phyloP scores from a whole-genome alignment of 2,329 filamentous ascomycete species.

The Fusarium haematococcum region DNA sequence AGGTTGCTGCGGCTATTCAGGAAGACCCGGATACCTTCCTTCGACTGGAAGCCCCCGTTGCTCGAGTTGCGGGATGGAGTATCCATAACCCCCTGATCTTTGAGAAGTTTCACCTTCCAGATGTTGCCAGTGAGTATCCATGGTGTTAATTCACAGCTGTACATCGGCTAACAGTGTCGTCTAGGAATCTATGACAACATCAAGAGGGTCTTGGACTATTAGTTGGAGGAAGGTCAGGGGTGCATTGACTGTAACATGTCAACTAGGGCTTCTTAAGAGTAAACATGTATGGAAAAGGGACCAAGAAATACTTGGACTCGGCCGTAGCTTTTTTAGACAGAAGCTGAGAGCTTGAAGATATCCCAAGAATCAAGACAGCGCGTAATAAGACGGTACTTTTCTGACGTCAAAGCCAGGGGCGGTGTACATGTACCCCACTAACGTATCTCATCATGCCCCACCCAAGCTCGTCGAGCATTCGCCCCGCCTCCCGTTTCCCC shows the following conservation, averaged over 20 bases:
- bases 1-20: constrained; percentile 89
- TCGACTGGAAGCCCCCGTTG: constrained; percentile 85
- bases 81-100: constrained; percentile 84
- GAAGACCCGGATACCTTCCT: constrained; percentile 82
- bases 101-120: constrained; percentile 85
- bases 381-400: constrained; percentile 12
- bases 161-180: constrained; percentile 15
- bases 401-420: not conserved
- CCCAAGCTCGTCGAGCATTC: constrained; percentile 32
- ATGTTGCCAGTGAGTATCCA: constrained; percentile 81
- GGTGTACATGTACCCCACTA: constrained; percentile 21
- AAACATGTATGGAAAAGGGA: not conserved
- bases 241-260: not conserved
- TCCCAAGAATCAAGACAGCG: not conserved
- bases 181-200: constrained; percentile 79
- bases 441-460: constrained; percentile 34
- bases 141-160: not conserved
- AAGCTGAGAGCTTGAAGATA: not conserved
- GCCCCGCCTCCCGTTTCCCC: constrained; percentile 44
- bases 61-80: constrained; percentile 89
- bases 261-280: not conserved
- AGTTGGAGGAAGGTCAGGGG: not conserved
- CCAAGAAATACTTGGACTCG: not conserved
- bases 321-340: not conserved
- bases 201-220: constrained; percentile 75